Percentiles rank a stretch among this genome's conserved stretches.
These are phyloP conservation scores for Aegle marmelos DNA, from an alignment of 345 rosid species.

Conservation along the genomic window DNA sequence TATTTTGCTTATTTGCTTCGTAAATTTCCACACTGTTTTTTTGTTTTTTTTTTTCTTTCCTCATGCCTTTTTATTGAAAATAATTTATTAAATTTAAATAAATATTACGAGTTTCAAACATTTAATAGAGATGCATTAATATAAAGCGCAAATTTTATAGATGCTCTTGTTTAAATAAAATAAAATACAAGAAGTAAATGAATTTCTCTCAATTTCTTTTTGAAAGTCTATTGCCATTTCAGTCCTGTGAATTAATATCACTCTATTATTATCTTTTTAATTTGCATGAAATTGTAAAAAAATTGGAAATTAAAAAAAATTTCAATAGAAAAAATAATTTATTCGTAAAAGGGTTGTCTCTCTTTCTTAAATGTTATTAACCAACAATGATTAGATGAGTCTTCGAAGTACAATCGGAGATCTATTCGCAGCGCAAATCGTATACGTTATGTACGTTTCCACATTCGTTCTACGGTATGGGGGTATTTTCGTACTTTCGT, in stretches of 20 bases:
- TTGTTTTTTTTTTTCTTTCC: background rate
- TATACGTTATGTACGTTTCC: background rate
- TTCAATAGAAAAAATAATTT: too few relatives aligned
- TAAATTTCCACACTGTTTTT: background rate
- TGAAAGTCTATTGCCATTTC: too few relatives aligned
- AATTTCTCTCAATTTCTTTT: background rate
- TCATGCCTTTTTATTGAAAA: background rate
- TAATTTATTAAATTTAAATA: too few relatives aligned
- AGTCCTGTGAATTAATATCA: background rate
- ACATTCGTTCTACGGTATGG: background rate
- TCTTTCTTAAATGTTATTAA: too few relatives aligned
- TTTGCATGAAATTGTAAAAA: background rate
- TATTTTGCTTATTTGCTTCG: background rate
- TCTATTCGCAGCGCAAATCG: background rate
- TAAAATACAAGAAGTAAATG: too few relatives aligned
- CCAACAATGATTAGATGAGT: background rate
- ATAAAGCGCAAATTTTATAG: too few relatives aligned
- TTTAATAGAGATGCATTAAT: too few relatives aligned
- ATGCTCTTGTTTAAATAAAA: too few relatives aligned
- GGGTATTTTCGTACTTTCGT: conserved; percentile 12
- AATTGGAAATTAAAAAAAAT: background rate
- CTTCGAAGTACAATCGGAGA: background rate
- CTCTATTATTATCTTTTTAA: background rate
- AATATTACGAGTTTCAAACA: too few relatives aligned
- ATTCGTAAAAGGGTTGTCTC: too few relatives aligned